phyloP scores from a whole-genome alignment of 179 eudicot species.

The Camellia oleifera region DNA sequence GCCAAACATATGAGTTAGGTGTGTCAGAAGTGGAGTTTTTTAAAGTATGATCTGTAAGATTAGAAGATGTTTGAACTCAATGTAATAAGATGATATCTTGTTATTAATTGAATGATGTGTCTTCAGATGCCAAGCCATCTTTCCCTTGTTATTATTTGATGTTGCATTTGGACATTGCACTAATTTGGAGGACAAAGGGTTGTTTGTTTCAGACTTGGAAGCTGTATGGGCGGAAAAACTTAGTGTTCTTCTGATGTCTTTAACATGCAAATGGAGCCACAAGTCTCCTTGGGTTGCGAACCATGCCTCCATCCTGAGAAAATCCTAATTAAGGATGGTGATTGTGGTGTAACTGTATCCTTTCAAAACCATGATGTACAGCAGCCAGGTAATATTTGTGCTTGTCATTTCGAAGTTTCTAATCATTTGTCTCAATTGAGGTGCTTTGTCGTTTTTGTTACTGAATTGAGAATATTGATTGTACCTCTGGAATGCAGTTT shows the following conservation, averaged over 20 bases:
- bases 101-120: background rate
- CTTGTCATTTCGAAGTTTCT: conserved; percentile 3
- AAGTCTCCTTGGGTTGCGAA: conserved; percentile 31
- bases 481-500: conserved; percentile 9
- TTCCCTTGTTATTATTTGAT: background rate
- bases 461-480: background rate
- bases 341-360: conserved; percentile 35
- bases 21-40: background rate
- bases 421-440: background rate
- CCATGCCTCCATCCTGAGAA: conserved; percentile 32
- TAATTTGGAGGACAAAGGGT: conserved; percentile 5
- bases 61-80: background rate
- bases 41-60: background rate
- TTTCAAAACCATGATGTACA: conserved; percentile 41
- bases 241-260: conserved; percentile 27
- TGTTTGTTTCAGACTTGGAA: background rate
- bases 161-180: background rate
- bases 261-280: conserved; percentile 54
- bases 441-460: background rate
- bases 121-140: conserved; percentile 8
- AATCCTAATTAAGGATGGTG: conserved; percentile 30
- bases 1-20: background rate
- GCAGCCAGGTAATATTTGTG: conserved; percentile 50
- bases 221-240: conserved; percentile 7
- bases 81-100: conserved; percentile 1